A percentile compares a stretch with the other conserved stretches of the same genome.
Conservation (phyloP, 345 rosid genomes). For the Syzygium jambos region DNA sequence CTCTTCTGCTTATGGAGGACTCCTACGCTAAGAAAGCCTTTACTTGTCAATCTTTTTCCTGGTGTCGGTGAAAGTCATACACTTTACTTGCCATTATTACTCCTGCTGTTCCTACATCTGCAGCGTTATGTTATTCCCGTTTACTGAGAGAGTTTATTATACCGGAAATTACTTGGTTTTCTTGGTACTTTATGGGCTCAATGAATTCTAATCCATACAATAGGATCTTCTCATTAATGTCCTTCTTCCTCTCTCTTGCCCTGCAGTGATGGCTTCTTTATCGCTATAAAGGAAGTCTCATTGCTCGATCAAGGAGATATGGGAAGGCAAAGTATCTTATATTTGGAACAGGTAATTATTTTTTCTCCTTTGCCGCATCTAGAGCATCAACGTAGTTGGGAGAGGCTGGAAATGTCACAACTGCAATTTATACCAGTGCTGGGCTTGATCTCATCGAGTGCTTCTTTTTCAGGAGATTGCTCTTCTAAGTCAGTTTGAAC, state of each 20-base stretch:
- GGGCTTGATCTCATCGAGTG: neutral
- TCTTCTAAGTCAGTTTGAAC: conserved; percentile 79
- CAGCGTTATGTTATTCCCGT: neutral
- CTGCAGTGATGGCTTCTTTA: conserved; percentile 77
- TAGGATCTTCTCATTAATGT: neutral
- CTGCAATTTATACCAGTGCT: neutral
- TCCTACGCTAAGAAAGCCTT: neutral
- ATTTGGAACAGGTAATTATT: conserved; percentile 68
- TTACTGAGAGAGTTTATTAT: neutral
- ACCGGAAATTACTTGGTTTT: neutral
- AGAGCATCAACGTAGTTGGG: neutral
- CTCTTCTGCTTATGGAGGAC: neutral
- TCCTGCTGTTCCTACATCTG: neutral
- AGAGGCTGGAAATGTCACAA: neutral
- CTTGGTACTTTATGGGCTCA: neutral
- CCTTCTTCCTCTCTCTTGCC: neutral
- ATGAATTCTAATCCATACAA: neutral
- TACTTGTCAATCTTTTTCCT: neutral
- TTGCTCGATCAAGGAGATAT: conserved; percentile 81
- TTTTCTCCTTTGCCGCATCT: neutral
- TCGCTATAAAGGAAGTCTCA: conserved; percentile 92
- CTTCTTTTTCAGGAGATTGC: conserved; percentile 67
- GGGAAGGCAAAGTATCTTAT: conserved; percentile 64
- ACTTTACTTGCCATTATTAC: neutral
- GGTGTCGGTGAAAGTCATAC: neutral